Conservation (phyloP, 2,329 filamentous ascomycete species). For the Fusarium abutilonis region DNA sequence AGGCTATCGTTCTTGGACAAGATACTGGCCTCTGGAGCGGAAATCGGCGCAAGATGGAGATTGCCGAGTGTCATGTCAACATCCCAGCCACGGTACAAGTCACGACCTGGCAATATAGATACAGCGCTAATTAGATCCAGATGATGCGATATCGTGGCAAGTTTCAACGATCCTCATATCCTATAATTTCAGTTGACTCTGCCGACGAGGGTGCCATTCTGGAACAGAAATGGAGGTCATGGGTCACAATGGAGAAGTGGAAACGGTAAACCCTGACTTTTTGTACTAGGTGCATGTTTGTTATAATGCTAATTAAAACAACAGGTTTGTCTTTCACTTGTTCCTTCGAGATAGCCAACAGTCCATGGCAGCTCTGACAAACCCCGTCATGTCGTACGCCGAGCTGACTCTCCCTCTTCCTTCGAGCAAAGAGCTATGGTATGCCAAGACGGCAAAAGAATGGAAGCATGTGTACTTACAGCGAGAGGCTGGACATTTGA, state of each 20-base stretch:
- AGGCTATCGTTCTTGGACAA: slow-evolving; percentile 59
- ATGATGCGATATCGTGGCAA: slow-evolving; percentile 67
- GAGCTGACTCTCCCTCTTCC: slow-evolving; percentile 75
- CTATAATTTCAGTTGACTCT: slow-evolving; percentile 59
- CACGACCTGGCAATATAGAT: too few species aligned
- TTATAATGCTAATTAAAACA: slow-evolving; percentile 16
- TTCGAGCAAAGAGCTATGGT: slow-evolving; percentile 70
- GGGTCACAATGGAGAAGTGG: slow-evolving; percentile 72
- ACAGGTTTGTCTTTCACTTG: slow-evolving; percentile 69
- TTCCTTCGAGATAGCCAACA: slow-evolving; percentile 73
- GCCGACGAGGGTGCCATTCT: slow-evolving; percentile 66
- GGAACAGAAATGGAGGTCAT: slow-evolving; percentile 71
- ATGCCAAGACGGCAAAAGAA: slow-evolving; percentile 67
- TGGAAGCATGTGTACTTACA: slow-evolving; percentile 71
- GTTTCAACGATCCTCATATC: slow-evolving; percentile 66
- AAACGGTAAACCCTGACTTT: slow-evolving; percentile 59
- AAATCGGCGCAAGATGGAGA: slow-evolving; percentile 65
- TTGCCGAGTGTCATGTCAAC: slow-evolving; percentile 61
- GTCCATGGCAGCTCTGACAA: slow-evolving; percentile 73
- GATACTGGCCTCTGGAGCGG: slow-evolving; percentile 65
- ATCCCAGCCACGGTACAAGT: slow-evolving; percentile 57
- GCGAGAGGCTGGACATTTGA: slow-evolving; percentile 50
- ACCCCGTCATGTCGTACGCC: slow-evolving; percentile 73
- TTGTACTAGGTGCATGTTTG: neutral
- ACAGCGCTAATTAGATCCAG: slow-evolving; percentile 44